Percentiles rank a stretch among this genome's conserved stretches.
Evolutionary conservation across 2,329 filamentous ascomycete species (phyloP).

Genomic region (Neonectria hederae): DNA sequence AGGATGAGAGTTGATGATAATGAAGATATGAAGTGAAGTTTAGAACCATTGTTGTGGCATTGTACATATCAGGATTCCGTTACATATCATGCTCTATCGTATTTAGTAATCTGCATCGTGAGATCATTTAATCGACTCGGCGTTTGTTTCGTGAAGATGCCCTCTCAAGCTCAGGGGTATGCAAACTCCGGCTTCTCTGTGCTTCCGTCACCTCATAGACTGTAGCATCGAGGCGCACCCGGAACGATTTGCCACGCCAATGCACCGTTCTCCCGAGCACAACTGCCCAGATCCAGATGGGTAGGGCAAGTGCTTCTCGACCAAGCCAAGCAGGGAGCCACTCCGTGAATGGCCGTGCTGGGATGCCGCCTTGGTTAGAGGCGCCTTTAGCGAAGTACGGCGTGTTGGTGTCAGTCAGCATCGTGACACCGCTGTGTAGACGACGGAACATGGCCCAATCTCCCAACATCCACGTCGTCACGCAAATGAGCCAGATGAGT

Average conservation of each 20-base stretch:
- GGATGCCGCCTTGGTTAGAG: constrained; percentile 47
- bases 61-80: constrained; percentile 16
- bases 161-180: constrained; percentile 40
- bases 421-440: constrained; percentile 76
- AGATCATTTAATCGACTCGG: constrained; percentile 34
- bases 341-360: constrained; percentile 67
- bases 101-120: constrained; percentile 8
- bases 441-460: constrained; percentile 79
- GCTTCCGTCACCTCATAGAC: constrained; percentile 60
- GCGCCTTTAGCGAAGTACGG: constrained; percentile 74
- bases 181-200: constrained; percentile 16
- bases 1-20: constrained; percentile 22
- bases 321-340: constrained; percentile 89
- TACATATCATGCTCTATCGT: constrained; percentile 4
- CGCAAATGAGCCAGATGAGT: constrained; percentile 71
- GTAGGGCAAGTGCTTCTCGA: constrained; percentile 82
- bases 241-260: constrained; percentile 87
- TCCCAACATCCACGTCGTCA: constrained; percentile 75
- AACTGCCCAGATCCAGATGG: constrained; percentile 91
- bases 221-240: constrained; percentile 84
- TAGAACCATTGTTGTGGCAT: constrained; percentile 3
- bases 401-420: constrained; percentile 77
- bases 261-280: constrained; percentile 86
- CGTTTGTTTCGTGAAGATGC: constrained; percentile 37
- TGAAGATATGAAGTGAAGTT: constrained; percentile 31